Base-by-base conservation (phyloP, 140 eudicot species). In the Senecio squalidus region DNA sequence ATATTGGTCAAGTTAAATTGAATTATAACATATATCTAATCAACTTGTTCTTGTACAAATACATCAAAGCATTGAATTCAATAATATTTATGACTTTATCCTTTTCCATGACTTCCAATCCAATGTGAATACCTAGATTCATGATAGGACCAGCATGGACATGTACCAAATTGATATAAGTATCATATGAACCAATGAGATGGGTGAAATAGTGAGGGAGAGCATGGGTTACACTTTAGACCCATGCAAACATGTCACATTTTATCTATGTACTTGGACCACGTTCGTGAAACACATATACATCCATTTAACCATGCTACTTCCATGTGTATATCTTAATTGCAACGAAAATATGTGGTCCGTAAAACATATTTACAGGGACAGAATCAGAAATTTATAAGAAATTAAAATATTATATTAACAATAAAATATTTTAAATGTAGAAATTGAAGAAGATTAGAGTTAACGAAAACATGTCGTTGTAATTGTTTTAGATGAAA, bases 241-340 rank as follows among this genome's bases (percentile, higher is more conserved):
- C 57, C 58, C 58, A 62, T 62, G 9, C 30, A 46, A 62, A 21
- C 29, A 6, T 62, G 68, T 49, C 67, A 46, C 56, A 20, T 28
- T 45, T 61, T 28, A 6, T 58, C 65, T 25, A 47, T 62, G 22
- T 8, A 47, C 2, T 6, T 31, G 68, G 68, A 30, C 68, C 68
- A 62, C 30, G 20, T 28, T 13, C 22, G 31, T 31, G 22, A 48
- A 62, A 62, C 45, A 28, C 68, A 47, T 46, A 62, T 49, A 24
- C 58, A 62, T 31, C 45, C 58, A 24, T 36, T 22, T 34, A 21
- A 9, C 33, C n/a, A n/a, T n/a, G n/a, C n/a, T n/a, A n/a, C n/a
- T n/a, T 28, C 31, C 58, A 47, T 62, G 45, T 47, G 29, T 31
- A 41, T 43, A 50, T 31, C 58, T 62, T 21, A 30, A 47, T 30